These are phyloP conservation scores for Solanum aculeatissimum DNA, from an alignment of 305 asterid genomes.

Conservation along the genomic window DNA sequence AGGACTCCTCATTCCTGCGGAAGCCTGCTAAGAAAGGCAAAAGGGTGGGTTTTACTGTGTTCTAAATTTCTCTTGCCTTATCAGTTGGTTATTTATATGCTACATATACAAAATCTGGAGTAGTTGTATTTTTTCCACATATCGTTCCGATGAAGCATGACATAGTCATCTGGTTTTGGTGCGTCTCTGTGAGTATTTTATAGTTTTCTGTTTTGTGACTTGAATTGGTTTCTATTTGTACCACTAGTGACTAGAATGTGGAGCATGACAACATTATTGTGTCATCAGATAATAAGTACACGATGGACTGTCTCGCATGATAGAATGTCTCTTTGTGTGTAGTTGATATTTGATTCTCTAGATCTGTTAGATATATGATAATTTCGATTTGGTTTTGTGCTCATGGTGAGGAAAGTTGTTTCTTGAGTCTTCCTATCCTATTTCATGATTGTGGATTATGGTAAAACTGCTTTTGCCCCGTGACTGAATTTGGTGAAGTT, in stretches of 20 bases:
- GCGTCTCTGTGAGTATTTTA: not conserved
- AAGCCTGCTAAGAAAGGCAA: constrained; percentile 60
- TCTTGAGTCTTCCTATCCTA: not conserved
- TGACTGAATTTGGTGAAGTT: not conserved
- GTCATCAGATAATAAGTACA: not conserved
- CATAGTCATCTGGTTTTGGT: not conserved
- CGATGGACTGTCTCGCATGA: not conserved
- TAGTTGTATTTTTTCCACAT: not conserved
- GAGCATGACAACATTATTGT: not conserved
- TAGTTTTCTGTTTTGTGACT: not conserved
- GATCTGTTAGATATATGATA: not conserved
- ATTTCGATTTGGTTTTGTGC: not conserved
- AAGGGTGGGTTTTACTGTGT: constrained; percentile 47
- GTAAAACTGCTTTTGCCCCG: not conserved
- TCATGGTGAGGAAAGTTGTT: not conserved
- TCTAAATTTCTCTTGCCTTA: constrained; percentile 2
- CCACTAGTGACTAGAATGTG: not conserved
- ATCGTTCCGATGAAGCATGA: not conserved
- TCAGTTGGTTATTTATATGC: not conserved
- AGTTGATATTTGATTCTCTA: not conserved
- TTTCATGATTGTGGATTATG: not conserved
- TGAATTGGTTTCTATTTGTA: not conserved
- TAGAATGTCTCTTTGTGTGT: not conserved
- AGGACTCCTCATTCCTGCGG: constrained; percentile 55
- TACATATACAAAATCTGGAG: not conserved